Base-by-base conservation (phyloP, 2,329 filamentous ascomycete species). In the Catunica adiposa region DNA sequence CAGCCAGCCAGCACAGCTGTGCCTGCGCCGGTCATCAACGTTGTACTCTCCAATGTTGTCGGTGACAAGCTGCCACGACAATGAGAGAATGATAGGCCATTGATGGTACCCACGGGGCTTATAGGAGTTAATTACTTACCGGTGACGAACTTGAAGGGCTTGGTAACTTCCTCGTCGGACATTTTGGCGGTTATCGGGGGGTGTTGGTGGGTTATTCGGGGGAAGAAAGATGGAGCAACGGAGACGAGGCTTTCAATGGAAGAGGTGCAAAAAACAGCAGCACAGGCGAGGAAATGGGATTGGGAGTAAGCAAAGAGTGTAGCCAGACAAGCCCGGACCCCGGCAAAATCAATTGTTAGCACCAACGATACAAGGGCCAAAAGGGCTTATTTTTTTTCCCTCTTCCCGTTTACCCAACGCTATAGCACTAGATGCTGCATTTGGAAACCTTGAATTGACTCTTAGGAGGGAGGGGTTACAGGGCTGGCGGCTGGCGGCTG, bases 121-220 rank as follows among this genome's bases (percentile, higher is more conserved):
- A 56, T 52, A 47, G 53, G 60, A 64, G 66, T 66, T 67, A 66
- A 67, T 66, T 58, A 71, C 87, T 72, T 80, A 95, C 89, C 90
- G 76, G 90, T 97, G 69, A 97, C 92, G 77, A 97, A 97, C 86
- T 98, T 98, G 85, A 98, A 98, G 73, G 94, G 94, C 83, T 96
- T 98, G 75, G 89, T 96, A 64, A 79, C 77, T 72, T 94, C 86
- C 67, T 86, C 84, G 75, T 94, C 87, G 71, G 89, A 84, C 90
- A 98, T 98, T 66, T 74, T 89, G 79, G 72, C 73, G 67, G 69
- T 69, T 54, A 59, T 54, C 34, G 23, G 48, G 40, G 17, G 40
- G 51, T n/a, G 17, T 51, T 53, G 29, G 31, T 50, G 56, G 37
- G 25, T 50, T 53, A 9, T 34, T 34, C 29, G 20, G 42, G 25